Evolutionary conservation across 1,284 basidiomycete genomes (phyloP).

Genomic region (Trichosporon asahii): DNA sequence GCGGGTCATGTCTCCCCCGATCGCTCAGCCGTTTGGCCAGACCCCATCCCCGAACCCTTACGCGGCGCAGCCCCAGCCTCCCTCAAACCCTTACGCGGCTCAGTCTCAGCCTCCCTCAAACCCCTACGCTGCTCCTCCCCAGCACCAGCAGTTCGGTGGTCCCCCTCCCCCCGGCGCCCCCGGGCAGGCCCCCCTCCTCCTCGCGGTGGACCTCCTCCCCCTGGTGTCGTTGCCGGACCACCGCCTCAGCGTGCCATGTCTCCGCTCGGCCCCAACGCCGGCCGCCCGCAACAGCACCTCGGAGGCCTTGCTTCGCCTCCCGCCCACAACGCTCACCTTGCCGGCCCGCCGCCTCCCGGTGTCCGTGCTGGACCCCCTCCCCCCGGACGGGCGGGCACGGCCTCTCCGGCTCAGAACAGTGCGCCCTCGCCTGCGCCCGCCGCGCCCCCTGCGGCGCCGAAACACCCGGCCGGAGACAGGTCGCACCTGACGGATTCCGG

Average conservation of each 20-base stretch:
- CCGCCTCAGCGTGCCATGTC: conserved; percentile 53
- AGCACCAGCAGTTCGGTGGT: conserved; percentile 20
- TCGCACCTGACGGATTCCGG: conserved; percentile 77
- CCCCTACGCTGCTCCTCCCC: conserved; percentile 18
- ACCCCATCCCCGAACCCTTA: conserved; percentile 20
- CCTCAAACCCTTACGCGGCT: conserved; percentile 9
- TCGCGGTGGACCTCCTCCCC: conserved; percentile 51
- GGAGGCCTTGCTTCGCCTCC: conserved; percentile 23
- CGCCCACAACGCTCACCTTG: conserved; percentile 19
- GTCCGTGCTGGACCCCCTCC: conserved; percentile 34
- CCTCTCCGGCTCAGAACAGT: conserved; percentile 11
- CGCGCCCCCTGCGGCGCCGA: conserved; percentile 41
- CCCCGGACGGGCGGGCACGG: conserved; percentile 28
- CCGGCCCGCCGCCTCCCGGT: conserved; percentile 37
- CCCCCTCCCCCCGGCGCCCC: conserved; percentile 35
- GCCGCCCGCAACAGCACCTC: conserved; percentile 21
- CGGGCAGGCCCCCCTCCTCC: conserved; percentile 35
- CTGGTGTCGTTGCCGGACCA: conserved; percentile 54
- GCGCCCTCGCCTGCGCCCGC: conserved; percentile 31
- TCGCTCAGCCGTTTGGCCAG: conserved; percentile 13
- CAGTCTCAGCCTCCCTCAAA: conserved; percentile 19
- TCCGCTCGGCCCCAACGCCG: conserved; percentile 38
- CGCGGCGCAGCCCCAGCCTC: conserved; percentile 13
- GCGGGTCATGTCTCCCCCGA: not conserved
- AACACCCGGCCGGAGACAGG: conserved; percentile 83